Evolutionary conservation across 306 rosid genomes (phyloP), one percentile per base, ranked within the genome.

Genomic region (Dryas drummondii): DNA sequence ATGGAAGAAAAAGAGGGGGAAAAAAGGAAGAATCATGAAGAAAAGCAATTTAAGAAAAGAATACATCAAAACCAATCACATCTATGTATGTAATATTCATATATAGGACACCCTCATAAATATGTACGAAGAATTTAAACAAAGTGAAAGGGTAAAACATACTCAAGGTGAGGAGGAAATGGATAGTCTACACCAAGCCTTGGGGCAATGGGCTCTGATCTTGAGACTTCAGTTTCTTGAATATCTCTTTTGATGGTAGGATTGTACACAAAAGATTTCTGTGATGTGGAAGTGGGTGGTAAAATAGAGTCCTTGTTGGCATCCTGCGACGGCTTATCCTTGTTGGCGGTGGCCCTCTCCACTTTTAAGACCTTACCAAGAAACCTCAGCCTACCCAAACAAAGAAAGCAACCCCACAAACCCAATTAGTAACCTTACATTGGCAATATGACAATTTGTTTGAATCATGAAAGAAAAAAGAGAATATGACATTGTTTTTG

Each of bases 101-200:
- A 60, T 22, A 13, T 10, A 78, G 11, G 32, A 68, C 4, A 49
- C 22, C 47, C 54, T 50, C 27, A 32, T 32, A 50, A 70, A 27
- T 16, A 66, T 19, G 71, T 17, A 40, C 52, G 8, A 51, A 17
- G 5, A 67, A 54, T 48, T 27, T 2, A 48, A 61, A 70, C 17
- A 26, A 57, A 53, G 26, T 51, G 27, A 76, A 75, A 76, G 63
- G 66, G 44, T 74, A 78, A 6, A 63, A 60, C 93, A 40, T 88
- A 94, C 97, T 87, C 97, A 54, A 94, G 92, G 71, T 90, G 85
- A 60, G 97, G 93, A 85, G 97, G 97, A 85, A 91, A 92, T 72
- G 93, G 91, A 82, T 91, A 94, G 82, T 94, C 94, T 54, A 94
- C 96, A 62, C 97, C 97, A 83, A 94, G 91, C 79, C 87, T 83